phyloP scores from a whole-genome alignment of 805 yeast genomes.

The Pichia manshurica region DNA sequence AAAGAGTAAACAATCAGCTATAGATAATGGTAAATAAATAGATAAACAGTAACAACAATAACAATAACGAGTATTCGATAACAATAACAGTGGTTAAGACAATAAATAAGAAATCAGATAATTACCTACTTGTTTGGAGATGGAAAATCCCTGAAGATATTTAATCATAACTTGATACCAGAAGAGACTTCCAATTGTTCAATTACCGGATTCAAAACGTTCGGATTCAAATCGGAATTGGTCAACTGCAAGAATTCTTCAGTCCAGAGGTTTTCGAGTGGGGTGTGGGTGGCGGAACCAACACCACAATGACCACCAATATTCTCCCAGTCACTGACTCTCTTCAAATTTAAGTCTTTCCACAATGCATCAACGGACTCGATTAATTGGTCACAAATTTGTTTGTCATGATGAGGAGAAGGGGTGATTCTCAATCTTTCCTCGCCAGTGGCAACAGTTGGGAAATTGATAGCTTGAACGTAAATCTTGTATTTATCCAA shows the following conservation, averaged over 20 bases:
- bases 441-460: constrained; percentile 93
- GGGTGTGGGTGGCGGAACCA: constrained; percentile 44
- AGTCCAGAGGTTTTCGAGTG: constrained; percentile 78
- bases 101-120: no score
- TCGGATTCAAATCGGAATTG: constrained; percentile 58
- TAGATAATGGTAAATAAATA: no score
- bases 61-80: not conserved
- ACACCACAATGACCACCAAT: constrained; percentile 91
- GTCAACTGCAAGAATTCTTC: constrained; percentile 64
- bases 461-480: constrained; percentile 98
- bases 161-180: constrained; percentile 38
- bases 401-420: constrained; percentile 89
- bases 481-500: constrained; percentile 81
- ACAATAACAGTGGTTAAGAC: not conserved
- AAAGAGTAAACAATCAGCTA: no score
- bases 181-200: constrained; percentile 65
- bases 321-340: constrained; percentile 69
- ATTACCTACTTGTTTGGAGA: not conserved
- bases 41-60: no score
- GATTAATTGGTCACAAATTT: constrained; percentile 68
- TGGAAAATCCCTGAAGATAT: not conserved
- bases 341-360: constrained; percentile 63
- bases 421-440: constrained; percentile 98
- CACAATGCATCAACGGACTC: constrained; percentile 79
- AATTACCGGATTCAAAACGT: constrained; percentile 59